Evolutionary conservation across 345 rosid genomes (phyloP).

Genomic region (Microcos paniculata): DNA sequence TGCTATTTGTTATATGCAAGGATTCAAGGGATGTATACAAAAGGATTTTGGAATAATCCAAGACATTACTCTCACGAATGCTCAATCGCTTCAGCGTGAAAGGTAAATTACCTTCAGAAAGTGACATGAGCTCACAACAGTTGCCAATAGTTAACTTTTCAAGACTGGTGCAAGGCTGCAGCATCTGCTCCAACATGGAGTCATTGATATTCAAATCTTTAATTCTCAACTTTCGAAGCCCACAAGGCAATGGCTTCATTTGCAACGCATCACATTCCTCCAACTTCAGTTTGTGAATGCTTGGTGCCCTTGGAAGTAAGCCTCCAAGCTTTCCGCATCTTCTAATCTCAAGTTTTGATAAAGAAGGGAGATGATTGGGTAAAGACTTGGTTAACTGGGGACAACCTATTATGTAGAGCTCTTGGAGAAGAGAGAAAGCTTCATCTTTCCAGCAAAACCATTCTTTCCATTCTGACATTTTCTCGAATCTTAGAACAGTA

Average conservation of each 20-base stretch:
- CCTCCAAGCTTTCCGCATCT: not conserved
- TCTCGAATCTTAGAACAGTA: not conserved
- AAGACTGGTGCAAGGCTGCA: not conserved
- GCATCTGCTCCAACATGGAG: not conserved
- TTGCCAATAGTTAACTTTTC: not conserved
- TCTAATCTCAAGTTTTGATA: not conserved
- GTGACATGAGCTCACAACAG: not conserved
- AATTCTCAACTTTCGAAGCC: not conserved
- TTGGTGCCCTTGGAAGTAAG: not conserved
- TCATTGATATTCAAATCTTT: not conserved
- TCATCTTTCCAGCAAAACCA: not conserved
- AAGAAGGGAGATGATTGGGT: not conserved
- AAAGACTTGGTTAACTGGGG: not conserved
- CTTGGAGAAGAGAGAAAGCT: not conserved
- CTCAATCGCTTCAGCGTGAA: not conserved
- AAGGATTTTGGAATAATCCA: constrained; percentile 1
- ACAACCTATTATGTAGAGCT: not conserved
- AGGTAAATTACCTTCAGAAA: not conserved
- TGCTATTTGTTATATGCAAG: not conserved
- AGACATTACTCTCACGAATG: not conserved
- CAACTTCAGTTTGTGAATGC: not conserved
- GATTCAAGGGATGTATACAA: constrained; percentile 2
- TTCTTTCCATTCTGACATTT: not conserved
- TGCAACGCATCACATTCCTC: not conserved
- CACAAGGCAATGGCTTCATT: not conserved